Conservation (phyloP, 805 yeast species). For the Metschnikowia hibisci region DNA sequence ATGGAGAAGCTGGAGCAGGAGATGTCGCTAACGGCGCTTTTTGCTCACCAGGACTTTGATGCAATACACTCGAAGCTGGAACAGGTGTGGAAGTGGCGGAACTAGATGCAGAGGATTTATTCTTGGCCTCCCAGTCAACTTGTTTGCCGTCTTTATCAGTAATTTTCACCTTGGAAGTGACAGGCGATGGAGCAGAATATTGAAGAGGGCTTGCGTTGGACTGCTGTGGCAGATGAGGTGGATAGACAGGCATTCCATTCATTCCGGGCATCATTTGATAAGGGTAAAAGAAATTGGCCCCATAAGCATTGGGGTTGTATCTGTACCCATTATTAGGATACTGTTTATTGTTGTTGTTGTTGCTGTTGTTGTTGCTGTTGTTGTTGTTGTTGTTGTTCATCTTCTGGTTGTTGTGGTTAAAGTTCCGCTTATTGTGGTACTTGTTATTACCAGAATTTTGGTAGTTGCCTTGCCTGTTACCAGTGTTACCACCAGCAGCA, state of each 20-base stretch:
- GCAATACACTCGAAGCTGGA: constrained; percentile 27
- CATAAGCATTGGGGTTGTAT: constrained; percentile 14
- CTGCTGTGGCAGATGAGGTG: constrained; percentile 18
- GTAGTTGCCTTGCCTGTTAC: constrained; percentile 14
- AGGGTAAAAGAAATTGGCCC: constrained; percentile 14
- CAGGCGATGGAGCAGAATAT: constrained; percentile 13
- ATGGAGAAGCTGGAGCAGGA: constrained; percentile 11
- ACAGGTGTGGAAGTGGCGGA: constrained; percentile 28
- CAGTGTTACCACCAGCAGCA: constrained; percentile 9
- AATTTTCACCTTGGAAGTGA: constrained; percentile 30
- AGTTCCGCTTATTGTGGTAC: constrained; percentile 15
- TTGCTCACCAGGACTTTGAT: constrained; percentile 3
- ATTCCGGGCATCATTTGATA: constrained; percentile 17
- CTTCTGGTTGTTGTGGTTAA: constrained; percentile 10
- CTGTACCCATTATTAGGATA: constrained; percentile 13
- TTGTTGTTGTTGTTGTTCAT: constrained; percentile 3
- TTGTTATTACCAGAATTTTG: constrained; percentile 18
- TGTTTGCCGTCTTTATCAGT: constrained; percentile 42
- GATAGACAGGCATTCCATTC: constrained; percentile 16
- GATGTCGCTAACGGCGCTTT: constrained; percentile 6
- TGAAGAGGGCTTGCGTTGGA: constrained; percentile 11
- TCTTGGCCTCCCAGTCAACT: constrained; percentile 41
- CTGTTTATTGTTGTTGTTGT: constrained; percentile 15
- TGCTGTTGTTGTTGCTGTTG: constrained; percentile 7
- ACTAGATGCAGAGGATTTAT: constrained; percentile 24